These are phyloP conservation scores for Paradendryphiella salina DNA, from an alignment of 2,329 filamentous ascomycete genomes.

Conservation along the genomic window DNA sequence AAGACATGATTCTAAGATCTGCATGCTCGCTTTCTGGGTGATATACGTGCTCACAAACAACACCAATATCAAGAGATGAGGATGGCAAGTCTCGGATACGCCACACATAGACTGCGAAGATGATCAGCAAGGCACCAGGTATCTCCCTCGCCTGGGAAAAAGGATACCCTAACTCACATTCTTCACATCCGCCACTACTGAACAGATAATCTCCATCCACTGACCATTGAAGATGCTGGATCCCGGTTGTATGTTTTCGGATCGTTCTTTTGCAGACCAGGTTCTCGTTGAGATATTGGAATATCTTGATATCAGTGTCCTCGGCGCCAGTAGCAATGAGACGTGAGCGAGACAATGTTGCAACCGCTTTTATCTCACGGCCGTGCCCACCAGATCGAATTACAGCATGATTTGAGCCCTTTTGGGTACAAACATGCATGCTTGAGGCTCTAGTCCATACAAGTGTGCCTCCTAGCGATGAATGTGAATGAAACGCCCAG, in stretches of 20 bases:
- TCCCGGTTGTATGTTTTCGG: constrained; percentile 77
- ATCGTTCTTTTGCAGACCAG: constrained; percentile 64
- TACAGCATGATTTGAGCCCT: constrained; percentile 49
- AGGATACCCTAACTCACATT: constrained; percentile 47
- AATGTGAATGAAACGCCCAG: constrained; percentile 61
- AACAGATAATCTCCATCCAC: constrained; percentile 69
- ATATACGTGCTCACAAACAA: constrained; percentile 57
- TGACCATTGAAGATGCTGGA: constrained; percentile 80
- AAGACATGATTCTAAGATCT: constrained; percentile 81
- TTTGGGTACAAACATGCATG: constrained; percentile 53
- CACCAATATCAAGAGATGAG: constrained; percentile 54
- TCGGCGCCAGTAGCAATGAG: constrained; percentile 70
- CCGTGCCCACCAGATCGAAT: constrained; percentile 78
- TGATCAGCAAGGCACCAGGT: neutral
- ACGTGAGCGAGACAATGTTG: constrained; percentile 47
- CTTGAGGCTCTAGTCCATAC: constrained; percentile 73
- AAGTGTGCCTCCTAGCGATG: constrained; percentile 56
- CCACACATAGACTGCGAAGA: constrained; percentile 74
- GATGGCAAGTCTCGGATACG: constrained; percentile 59
- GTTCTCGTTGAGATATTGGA: constrained; percentile 50
- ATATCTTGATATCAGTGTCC: constrained; percentile 77
- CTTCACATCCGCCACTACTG: constrained; percentile 84
- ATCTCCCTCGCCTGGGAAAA: neutral
- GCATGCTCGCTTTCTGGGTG: constrained; percentile 54
- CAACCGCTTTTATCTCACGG: constrained; percentile 74